Base-by-base conservation (phyloP, 208 protist genomes). In the Crithidia acanthocephali region DNA sequence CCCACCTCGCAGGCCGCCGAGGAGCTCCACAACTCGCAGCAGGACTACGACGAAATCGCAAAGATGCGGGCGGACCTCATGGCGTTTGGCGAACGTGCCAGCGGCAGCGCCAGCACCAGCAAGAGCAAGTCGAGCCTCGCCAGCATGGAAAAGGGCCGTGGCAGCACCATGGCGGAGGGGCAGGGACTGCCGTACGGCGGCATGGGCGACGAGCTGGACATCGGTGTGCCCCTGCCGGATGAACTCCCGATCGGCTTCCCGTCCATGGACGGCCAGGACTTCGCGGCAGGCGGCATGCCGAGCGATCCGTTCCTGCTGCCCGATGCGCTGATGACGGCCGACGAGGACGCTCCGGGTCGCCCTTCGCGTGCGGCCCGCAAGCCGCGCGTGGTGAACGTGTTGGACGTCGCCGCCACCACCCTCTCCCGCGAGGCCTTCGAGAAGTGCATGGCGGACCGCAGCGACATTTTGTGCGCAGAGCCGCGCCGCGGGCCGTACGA, bases 101-200 rank as follows among this genome's bases (percentile, higher is more conserved):
- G 86, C 70, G 79, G 74, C 28, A 92, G 89, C 28, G 65, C 65
- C 51, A 81, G 74, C 53, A 90, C 76, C 72, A 96, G 83, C 70
- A 91, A 84, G 55, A 95, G 83, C 76, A 94, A 92, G 65, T 88
- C 81, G 9, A 94, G 88, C 62, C 76, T 91, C 15, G 83, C 88
- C 42, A 94, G 88, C 72, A 86, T 94, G 72, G 91, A 96, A 72
- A 92, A 94, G 66, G 88, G 76, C 45, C 88, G 91, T 84, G 86
- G 83, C 57, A 96, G 91, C 69, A 60, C 44, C 37, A 69, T 51
- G 0, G 83, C 42, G 11, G 70, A 50, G n/a, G 74, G 42, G 16
- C 35, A 68, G 33, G 81, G 72, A 30, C 55, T 86, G 33, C 72
- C 81, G 22, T 86, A 90, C 72, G 80, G 84, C 2, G 57, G 51